These are phyloP conservation scores for Meripilus lineatus DNA, from an alignment of 1,284 basidiomycete genomes.

Conservation along the genomic window DNA sequence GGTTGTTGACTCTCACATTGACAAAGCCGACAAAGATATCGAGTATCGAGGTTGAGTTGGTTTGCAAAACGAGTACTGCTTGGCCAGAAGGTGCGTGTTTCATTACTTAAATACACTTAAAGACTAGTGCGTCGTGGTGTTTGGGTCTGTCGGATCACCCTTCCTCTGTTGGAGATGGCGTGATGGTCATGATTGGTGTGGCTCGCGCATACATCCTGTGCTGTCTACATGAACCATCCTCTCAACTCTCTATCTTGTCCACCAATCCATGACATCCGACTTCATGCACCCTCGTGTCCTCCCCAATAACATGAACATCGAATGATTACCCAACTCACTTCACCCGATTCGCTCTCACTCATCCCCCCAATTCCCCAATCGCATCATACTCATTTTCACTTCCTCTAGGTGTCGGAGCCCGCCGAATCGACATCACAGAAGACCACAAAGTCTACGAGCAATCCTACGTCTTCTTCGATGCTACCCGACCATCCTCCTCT, in stretches of 20 bases:
- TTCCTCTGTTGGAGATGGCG: too few relatives aligned
- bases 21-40: slow-evolving; percentile 84
- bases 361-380: background rate
- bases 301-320: too few relatives aligned
- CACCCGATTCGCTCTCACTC: slow-evolving; percentile 10
- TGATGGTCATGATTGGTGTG: too few relatives aligned
- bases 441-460: slow-evolving; percentile 76
- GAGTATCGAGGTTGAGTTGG: slow-evolving; percentile 77
- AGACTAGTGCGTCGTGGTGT: too few relatives aligned
- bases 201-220: too few relatives aligned
- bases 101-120: too few relatives aligned
- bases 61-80: slow-evolving; percentile 57
- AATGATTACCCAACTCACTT: too few relatives aligned
- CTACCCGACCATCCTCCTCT: slow-evolving; percentile 27
- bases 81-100: slow-evolving; percentile 81
- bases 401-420: slow-evolving; percentile 67
- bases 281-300: too few relatives aligned
- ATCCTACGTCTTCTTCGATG: slow-evolving; percentile 72
- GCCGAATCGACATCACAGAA: slow-evolving; percentile 78
- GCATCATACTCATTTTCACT: slow-evolving; percentile 1
- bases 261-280: too few relatives aligned
- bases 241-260: too few relatives aligned
- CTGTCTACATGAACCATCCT: too few relatives aligned
- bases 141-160: too few relatives aligned
- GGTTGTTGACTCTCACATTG: slow-evolving; percentile 80